These are phyloP conservation scores for Tetrahymena elliotti DNA, from an alignment of 73 alveolate genomes.

Conservation along the genomic window DNA sequence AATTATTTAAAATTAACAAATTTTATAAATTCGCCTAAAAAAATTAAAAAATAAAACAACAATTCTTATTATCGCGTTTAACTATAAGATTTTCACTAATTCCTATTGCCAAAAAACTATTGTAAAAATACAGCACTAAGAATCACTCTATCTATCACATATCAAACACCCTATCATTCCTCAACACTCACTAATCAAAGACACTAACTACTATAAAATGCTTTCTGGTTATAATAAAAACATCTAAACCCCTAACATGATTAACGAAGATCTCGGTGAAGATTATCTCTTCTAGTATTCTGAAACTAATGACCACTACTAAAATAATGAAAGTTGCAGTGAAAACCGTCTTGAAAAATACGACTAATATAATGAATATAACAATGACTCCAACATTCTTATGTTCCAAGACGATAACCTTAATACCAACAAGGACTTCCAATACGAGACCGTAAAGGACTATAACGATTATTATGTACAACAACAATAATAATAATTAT, in stretches of 20 bases:
- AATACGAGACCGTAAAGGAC: background rate
- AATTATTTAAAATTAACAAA: too few relatives aligned
- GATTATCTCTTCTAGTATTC: background rate
- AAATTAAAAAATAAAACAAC: background rate
- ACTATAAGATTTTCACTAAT: background rate
- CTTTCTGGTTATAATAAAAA: background rate
- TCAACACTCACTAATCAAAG: background rate
- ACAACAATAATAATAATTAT: background rate
- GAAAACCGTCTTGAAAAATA: background rate
- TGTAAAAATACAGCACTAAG: background rate
- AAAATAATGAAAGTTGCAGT: background rate
- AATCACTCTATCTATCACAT: background rate
- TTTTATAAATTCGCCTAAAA: background rate
- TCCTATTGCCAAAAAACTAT: background rate
- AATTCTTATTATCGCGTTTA: background rate
- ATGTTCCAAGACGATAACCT: background rate
- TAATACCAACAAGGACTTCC: background rate
- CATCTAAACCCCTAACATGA: background rate
- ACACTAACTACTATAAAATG: background rate
- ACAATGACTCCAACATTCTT: background rate
- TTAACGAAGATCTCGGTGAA: background rate
- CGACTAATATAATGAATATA: background rate
- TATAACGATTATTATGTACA: background rate
- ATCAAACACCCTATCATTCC: too few relatives aligned
- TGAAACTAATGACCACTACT: background rate